Percentiles rank a stretch among this genome's conserved stretches.
phyloP scores from a whole-genome alignment of 2,329 filamentous ascomycete genomes.

The Fonsecaea erecta region DNA sequence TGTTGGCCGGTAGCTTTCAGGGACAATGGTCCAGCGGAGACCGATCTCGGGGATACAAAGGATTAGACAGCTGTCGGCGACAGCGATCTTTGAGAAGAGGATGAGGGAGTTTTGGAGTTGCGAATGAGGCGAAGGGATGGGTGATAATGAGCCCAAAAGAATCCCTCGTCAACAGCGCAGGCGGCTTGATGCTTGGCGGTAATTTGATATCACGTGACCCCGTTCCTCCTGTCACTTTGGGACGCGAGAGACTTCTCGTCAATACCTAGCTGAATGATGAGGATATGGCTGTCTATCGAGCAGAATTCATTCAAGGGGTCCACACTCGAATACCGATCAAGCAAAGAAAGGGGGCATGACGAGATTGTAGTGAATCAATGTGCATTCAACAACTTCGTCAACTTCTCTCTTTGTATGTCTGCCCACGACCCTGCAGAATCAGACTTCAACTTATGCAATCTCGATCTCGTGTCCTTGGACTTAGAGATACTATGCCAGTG shows the following conservation, averaged over 20 bases:
- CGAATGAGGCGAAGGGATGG: background rate
- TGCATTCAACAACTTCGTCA: too few relatives aligned
- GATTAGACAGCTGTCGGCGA: background rate
- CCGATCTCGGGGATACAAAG: background rate
- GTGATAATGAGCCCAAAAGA: constrained; percentile 12
- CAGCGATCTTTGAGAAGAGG: background rate
- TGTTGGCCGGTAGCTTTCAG: constrained; percentile 4
- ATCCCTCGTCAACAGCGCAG: constrained; percentile 11
- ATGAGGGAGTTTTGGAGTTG: background rate
- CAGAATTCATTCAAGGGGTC: too few relatives aligned
- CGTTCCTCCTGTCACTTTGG: too few relatives aligned
- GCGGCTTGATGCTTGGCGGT: constrained; percentile 3
- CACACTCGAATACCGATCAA: too few relatives aligned
- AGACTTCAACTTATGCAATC: background rate
- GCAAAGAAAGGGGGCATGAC: too few relatives aligned
- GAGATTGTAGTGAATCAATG: too few relatives aligned
- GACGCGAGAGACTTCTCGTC: too few relatives aligned
- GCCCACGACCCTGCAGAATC: background rate
- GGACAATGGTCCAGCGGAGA: background rate
- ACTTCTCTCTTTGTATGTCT: background rate
- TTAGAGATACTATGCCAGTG: background rate
- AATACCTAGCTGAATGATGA: too few relatives aligned
- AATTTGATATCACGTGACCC: constrained; percentile 13
- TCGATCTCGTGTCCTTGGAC: background rate
- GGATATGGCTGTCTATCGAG: too few relatives aligned